Percentiles rank a stretch among this genome's conserved stretches.
Conservation (phyloP, 139 green algal species). For the Helicosporidium sp. region DNA sequence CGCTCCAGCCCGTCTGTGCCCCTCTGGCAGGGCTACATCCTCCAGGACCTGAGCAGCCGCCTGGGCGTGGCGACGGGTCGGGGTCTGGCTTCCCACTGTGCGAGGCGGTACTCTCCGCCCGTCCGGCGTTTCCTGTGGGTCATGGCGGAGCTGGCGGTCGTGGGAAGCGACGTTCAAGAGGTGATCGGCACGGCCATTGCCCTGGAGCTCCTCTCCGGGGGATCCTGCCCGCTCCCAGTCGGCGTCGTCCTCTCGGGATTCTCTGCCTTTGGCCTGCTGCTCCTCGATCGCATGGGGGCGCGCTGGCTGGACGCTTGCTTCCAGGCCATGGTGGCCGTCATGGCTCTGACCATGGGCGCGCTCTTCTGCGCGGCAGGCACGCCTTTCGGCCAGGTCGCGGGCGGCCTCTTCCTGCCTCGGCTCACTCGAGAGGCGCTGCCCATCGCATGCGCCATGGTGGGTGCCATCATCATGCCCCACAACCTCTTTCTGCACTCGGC, state of each 20-base stretch:
- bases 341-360: constrained; percentile 6
- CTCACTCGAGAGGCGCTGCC: constrained; percentile 13
- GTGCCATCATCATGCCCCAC: constrained; percentile 25
- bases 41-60: constrained; percentile 16
- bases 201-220: constrained; percentile 43
- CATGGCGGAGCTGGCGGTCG: constrained; percentile 71
- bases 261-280: constrained; percentile 18
- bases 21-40: constrained; percentile 1
- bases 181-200: constrained; percentile 64
- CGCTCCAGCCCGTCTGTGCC: neutral
- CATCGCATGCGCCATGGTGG: constrained; percentile 15
- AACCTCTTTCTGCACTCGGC: constrained; percentile 33
- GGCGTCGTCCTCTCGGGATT: constrained; percentile 8
- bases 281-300: constrained; percentile 21
- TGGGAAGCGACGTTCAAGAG: constrained; percentile 57
- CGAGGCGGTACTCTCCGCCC: constrained; percentile 18
- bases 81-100: too few species aligned
- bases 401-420: constrained; percentile 16
- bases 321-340: constrained; percentile 8
- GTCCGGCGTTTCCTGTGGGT: constrained; percentile 46
- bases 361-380: constrained; percentile 15
- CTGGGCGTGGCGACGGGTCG: constrained; percentile 22
- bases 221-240: constrained; percentile 29
- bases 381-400: constrained; percentile 9
- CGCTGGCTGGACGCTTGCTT: constrained; percentile 20